Percentiles rank a stretch among this genome's conserved stretches.
Conservation (phyloP, 1,284 basidiomycete species). For the Malassezia dermatis region DNA sequence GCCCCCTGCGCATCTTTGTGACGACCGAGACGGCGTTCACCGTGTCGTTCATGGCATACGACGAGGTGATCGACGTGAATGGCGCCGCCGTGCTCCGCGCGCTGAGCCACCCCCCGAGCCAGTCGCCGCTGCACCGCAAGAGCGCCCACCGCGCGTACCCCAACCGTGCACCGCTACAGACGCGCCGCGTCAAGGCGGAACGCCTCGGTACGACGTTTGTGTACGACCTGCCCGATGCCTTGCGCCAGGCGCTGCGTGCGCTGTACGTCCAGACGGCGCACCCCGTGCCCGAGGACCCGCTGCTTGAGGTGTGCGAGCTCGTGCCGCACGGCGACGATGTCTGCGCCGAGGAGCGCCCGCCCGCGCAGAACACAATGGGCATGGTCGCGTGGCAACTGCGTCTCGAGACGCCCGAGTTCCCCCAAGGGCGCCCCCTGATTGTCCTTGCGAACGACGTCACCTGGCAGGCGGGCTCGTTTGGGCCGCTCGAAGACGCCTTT, state of each 20-base stretch:
- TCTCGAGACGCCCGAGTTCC: conserved; percentile 84
- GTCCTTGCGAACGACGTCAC: conserved; percentile 98
- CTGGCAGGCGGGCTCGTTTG: conserved; percentile 96
- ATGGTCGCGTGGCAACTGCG: conserved; percentile 99
- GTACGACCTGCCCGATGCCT: conserved; percentile 95
- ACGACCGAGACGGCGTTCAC: conserved; percentile 98
- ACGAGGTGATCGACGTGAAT: conserved; percentile 91
- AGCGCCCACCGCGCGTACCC: conserved; percentile 58
- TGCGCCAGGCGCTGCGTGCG: conserved; percentile 89
- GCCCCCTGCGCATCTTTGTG: conserved; percentile 91
- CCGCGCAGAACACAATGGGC: conserved; percentile 87
- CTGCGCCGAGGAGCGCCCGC: conserved; percentile 75
- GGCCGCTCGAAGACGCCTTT: conserved; percentile 87
- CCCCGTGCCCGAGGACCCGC: conserved; percentile 53
- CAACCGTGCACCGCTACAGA: conserved; percentile 97
- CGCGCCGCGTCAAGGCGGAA: conserved; percentile 98
- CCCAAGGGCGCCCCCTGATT: conserved; percentile 72
- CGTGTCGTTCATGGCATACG: conserved; percentile 97
- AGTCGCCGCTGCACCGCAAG: conserved; percentile 31
- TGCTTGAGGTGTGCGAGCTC: conserved; percentile 72
- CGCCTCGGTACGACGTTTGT: conserved; percentile 95
- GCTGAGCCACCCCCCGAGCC: conserved; percentile 23
- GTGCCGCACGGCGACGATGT: conserved; percentile 79
- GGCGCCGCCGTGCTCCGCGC: conserved; percentile 87
- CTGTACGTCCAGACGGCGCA: conserved; percentile 59